Evolutionary conservation across 2,329 filamentous ascomycete genomes (phyloP).

Genomic region (Pezicula radicicola): DNA sequence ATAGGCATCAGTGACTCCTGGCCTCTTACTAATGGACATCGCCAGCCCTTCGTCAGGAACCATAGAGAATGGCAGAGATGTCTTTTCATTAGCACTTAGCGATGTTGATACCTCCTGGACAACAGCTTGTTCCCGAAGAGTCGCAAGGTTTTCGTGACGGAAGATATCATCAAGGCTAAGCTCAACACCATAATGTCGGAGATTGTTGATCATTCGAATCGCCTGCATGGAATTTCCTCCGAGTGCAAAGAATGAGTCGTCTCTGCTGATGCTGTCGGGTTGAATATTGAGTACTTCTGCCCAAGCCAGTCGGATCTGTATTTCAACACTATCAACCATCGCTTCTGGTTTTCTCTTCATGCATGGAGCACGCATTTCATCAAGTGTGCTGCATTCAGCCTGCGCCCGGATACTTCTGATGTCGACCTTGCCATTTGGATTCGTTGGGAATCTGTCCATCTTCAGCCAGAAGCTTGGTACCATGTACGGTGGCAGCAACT

Average conservation of each 20-base stretch:
- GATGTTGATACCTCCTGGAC: not conserved
- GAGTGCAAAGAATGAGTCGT: not conserved
- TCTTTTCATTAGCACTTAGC: not conserved
- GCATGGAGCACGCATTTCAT: not conserved
- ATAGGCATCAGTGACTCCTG: conserved; percentile 26
- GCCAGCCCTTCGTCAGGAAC: not conserved
- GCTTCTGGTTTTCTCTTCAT: not conserved
- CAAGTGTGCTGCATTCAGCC: not conserved
- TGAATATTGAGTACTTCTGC: not conserved
- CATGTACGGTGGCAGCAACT: not conserved
- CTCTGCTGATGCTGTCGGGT: not conserved
- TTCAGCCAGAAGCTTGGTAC: not conserved
- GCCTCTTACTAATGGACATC: not conserved
- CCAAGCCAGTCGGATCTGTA: not conserved
- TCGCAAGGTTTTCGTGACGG: not conserved
- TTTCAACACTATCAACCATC: not conserved
- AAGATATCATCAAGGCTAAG: not conserved
- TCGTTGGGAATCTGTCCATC: not conserved
- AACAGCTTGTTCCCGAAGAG: not conserved
- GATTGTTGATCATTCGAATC: not conserved
- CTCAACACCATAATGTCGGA: not conserved
- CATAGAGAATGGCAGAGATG: not conserved
- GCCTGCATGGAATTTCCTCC: not conserved
- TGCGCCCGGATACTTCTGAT: not conserved
- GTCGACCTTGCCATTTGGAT: not conserved